These are phyloP conservation scores for Colletotrichum gloeosporioides DNA, from an alignment of 2,329 filamentous ascomycete species.

Conservation along the genomic window DNA sequence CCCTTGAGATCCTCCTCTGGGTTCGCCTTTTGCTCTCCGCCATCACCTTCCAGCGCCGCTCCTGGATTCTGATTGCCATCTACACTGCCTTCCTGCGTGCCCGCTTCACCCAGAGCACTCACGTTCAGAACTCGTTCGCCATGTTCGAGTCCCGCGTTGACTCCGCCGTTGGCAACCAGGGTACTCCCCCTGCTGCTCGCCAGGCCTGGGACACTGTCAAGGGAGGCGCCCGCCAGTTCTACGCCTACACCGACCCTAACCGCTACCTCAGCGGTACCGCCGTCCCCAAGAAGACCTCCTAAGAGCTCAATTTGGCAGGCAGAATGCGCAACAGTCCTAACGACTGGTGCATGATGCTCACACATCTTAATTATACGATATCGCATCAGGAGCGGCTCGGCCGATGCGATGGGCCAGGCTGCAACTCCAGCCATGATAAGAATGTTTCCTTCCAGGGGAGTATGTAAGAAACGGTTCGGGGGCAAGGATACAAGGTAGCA, in stretches of 20 bases:
- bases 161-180: slow-evolving; percentile 83
- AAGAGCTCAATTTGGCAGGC: slow-evolving; percentile 20
- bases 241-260: slow-evolving; percentile 79
- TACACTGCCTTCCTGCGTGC: slow-evolving; percentile 95
- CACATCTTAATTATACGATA: background rate
- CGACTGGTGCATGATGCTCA: background rate
- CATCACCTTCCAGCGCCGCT: slow-evolving; percentile 86
- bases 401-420: slow-evolving; percentile 14
- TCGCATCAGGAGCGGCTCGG: background rate
- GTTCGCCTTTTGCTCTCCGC: slow-evolving; percentile 81
- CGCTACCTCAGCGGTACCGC: slow-evolving; percentile 70
- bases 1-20: slow-evolving; percentile 88
- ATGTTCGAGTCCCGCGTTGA: slow-evolving; percentile 79
- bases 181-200: slow-evolving; percentile 79
- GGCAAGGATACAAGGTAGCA: background rate
- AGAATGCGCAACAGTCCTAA: background rate
- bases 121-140: slow-evolving; percentile 84
- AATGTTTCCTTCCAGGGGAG: background rate
- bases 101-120: slow-evolving; percentile 86
- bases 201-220: slow-evolving; percentile 85
- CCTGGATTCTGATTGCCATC: slow-evolving; percentile 83
- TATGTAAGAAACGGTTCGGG: background rate
- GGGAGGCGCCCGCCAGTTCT: slow-evolving; percentile 72
- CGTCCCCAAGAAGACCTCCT: slow-evolving; percentile 53
- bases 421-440: slow-evolving; percentile 4